phyloP scores from a whole-genome alignment of 768 basidiomycete species.

The Agaricus sinodeliciosus region DNA sequence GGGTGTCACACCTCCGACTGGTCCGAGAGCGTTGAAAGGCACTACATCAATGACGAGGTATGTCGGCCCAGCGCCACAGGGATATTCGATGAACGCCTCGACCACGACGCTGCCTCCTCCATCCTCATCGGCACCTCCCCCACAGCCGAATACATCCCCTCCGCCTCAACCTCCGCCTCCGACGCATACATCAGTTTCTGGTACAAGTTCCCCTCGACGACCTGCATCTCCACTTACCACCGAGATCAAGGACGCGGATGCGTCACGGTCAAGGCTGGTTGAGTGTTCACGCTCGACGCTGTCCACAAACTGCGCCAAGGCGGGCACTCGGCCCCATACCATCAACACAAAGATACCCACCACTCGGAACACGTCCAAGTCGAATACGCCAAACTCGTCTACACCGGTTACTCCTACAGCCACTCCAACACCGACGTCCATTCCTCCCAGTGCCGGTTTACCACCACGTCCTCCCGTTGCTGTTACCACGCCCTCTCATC shows the following conservation, averaged over 20 bases:
- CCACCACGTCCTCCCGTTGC: background rate
- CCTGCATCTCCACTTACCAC: too few species aligned
- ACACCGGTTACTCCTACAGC: background rate
- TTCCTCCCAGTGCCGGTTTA: background rate
- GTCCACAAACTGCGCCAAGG: background rate
- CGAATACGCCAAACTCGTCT: slow-evolving; percentile 3
- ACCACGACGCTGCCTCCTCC: background rate
- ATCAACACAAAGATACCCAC: background rate
- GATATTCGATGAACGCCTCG: too few species aligned
- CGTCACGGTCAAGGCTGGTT: too few species aligned
- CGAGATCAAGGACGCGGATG: too few species aligned
- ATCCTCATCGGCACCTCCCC: background rate
- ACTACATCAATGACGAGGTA: background rate
- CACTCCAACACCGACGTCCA: background rate
- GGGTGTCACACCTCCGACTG: background rate
- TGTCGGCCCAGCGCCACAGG: background rate
- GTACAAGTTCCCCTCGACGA: background rate
- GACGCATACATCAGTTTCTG: background rate
- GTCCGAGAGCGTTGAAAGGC: background rate
- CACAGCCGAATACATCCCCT: slow-evolving; percentile 2
- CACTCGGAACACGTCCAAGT: background rate
- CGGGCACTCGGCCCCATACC: background rate
- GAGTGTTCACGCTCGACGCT: too few species aligned
- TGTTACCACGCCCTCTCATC: background rate
- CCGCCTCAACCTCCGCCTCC: slow-evolving; percentile 6